A percentile compares a stretch with the other conserved stretches of the same genome.
Conservation (phyloP, 116 monocot genomes). For the Phalaenopsis hybrid region DNA sequence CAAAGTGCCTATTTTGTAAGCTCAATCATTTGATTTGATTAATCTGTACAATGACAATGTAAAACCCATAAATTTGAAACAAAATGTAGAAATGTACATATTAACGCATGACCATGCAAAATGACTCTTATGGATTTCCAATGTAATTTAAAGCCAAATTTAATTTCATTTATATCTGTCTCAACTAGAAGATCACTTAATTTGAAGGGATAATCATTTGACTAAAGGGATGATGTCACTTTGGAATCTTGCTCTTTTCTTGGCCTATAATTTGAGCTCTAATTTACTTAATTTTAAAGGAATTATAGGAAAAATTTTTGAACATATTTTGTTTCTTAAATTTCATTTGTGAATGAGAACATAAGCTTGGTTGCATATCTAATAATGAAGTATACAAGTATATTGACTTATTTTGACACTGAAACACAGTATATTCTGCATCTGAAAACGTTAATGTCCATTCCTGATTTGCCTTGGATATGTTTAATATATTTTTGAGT, state of each 20-base stretch:
- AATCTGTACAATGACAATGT: too few relatives aligned
- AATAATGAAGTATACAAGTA: background rate
- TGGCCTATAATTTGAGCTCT: background rate
- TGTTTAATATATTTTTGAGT: slow-evolving; percentile 4
- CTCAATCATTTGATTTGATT: too few relatives aligned
- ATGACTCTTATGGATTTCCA: too few relatives aligned
- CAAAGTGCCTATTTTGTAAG: too few relatives aligned
- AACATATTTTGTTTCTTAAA: background rate
- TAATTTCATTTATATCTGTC: too few relatives aligned
- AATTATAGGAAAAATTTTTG: background rate
- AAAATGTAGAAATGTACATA: too few relatives aligned
- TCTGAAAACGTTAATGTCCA: background rate
- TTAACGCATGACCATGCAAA: too few relatives aligned
- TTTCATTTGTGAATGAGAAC: background rate
- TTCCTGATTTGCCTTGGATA: background rate
- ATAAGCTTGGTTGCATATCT: background rate
- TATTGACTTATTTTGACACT: background rate
- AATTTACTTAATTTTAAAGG: background rate
- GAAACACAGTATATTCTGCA: background rate
- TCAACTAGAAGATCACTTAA: too few relatives aligned
- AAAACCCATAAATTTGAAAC: too few relatives aligned
- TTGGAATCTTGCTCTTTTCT: background rate
- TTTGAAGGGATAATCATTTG: background rate
- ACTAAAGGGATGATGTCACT: background rate
- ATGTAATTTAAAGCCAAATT: too few relatives aligned